These are phyloP conservation scores for Porpolomopsis calyptriformis DNA, from an alignment of 768 basidiomycete species.

Conservation along the genomic window DNA sequence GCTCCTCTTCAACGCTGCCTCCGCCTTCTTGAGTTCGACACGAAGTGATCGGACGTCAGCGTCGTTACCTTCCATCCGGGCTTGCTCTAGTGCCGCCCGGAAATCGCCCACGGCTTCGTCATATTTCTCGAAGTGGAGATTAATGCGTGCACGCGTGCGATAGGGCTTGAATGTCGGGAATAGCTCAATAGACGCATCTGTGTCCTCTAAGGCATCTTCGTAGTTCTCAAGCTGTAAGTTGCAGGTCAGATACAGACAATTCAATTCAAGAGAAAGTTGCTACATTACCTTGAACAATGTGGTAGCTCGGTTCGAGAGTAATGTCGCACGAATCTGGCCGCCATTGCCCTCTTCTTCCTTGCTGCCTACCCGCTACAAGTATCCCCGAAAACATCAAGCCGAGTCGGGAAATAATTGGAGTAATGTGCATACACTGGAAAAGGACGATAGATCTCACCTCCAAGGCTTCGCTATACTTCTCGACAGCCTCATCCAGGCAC, in stretches of 20 bases:
- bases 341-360: conserved; percentile 64
- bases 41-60: conserved; percentile 52
- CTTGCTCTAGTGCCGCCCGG: conserved; percentile 68
- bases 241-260: no score
- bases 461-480: conserved; percentile 61
- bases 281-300: conserved; percentile 57
- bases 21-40: conserved; percentile 68
- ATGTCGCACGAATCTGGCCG: conserved; percentile 68
- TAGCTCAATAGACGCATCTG: conserved; percentile 53
- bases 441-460: conserved; percentile 33
- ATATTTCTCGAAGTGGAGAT: conserved; percentile 64
- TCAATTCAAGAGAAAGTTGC: not conserved
- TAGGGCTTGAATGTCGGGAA: conserved; percentile 71
- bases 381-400: not conserved
- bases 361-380: conserved; percentile 49
- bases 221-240: conserved; percentile 44
- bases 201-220: conserved; percentile 63
- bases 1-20: conserved; percentile 72
- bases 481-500: conserved; percentile 48
- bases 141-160: conserved; percentile 74
- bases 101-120: conserved; percentile 68
- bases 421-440: not conserved
- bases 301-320: conserved; percentile 78
- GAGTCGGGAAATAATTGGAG: no score
- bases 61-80: conserved; percentile 49